Conservation (phyloP, 352 stramenopile genomes). For the Hyaloperonospora brassicae region DNA sequence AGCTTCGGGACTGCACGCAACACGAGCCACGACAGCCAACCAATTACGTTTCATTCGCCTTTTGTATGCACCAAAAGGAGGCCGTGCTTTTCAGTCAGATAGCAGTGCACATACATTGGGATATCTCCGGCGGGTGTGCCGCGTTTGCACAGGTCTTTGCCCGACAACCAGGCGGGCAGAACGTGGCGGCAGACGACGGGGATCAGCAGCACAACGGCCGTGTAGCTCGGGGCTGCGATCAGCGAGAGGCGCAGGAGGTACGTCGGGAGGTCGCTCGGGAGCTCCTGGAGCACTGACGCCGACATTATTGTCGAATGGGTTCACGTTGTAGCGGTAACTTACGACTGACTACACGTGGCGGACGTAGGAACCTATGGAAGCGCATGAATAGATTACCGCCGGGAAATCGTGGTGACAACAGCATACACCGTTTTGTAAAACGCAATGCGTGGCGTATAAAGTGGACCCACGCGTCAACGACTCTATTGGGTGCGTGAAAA, state of each 20-base stretch:
- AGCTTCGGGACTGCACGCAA: constrained; percentile 59
- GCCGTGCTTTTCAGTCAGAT: neutral
- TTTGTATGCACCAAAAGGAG: no score
- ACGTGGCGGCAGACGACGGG: constrained; percentile 34
- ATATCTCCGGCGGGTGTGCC: constrained; percentile 81
- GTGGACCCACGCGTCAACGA: no score
- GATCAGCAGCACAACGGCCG: constrained; percentile 54
- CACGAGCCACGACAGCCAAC: neutral
- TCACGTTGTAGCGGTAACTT: neutral
- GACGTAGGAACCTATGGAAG: constrained; percentile 1
- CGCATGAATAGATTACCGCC: neutral
- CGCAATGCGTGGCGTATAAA: no score
- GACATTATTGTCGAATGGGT: constrained; percentile 7
- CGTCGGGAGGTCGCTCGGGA: constrained; percentile 30
- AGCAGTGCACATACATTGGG: constrained; percentile 51
- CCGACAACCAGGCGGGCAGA: constrained; percentile 79
- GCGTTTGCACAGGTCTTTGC: constrained; percentile 91
- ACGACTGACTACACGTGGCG: constrained; percentile 12
- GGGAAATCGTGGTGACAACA: no score
- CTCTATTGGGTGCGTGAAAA: no score
- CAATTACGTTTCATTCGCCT: no score
- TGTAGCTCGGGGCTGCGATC: constrained; percentile 55
- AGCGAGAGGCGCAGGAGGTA: constrained; percentile 41
- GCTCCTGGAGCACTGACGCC: constrained; percentile 11
- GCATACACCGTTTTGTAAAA: no score